Percentiles rank a stretch among this genome's conserved stretches.
Evolutionary conservation across 2,329 filamentous ascomycete genomes (phyloP).

Genomic region (Alternaria panax): DNA sequence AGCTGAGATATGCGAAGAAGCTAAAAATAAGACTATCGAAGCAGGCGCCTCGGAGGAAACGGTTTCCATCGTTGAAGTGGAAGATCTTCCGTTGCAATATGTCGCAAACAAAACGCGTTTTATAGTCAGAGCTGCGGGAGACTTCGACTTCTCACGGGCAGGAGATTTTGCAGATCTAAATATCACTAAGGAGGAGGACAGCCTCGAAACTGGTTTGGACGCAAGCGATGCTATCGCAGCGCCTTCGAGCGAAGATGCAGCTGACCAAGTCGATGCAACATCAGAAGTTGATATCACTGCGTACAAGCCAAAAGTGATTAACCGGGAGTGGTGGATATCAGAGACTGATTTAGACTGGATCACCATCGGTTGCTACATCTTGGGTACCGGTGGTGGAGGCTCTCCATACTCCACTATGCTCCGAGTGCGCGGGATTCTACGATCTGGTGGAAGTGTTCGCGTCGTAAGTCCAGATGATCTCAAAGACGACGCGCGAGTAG

Average conservation of each 20-base stretch:
- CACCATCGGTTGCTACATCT: slow-evolving; percentile 57
- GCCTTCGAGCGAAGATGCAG: slow-evolving; percentile 24
- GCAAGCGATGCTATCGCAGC: slow-evolving; percentile 15
- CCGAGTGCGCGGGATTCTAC: slow-evolving; percentile 51
- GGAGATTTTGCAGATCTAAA: slow-evolving; percentile 38
- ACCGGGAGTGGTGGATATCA: slow-evolving; percentile 55
- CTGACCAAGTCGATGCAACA: slow-evolving; percentile 24
- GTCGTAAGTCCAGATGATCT: slow-evolving; percentile 54
- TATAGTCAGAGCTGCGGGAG: slow-evolving; percentile 65
- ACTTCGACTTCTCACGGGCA: slow-evolving; percentile 51
- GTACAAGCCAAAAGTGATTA: slow-evolving; percentile 52
- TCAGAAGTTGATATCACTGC: slow-evolving; percentile 37
- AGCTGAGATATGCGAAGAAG: slow-evolving; percentile 49
- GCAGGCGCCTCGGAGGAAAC: slow-evolving; percentile 47
- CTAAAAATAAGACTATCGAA: slow-evolving; percentile 49
- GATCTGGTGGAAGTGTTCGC: slow-evolving; percentile 51
- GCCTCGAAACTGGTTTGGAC: slow-evolving; percentile 10
- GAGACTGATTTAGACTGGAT: slow-evolving; percentile 57
- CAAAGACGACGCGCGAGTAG: slow-evolving; percentile 54
- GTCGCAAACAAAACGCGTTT: slow-evolving; percentile 59
- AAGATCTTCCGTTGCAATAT: slow-evolving; percentile 64
- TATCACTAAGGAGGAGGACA: slow-evolving; percentile 29
- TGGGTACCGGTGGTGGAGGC: slow-evolving; percentile 59
- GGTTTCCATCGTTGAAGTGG: slow-evolving; percentile 45
- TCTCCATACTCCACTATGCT: slow-evolving; percentile 56